Percentiles rank a stretch among this genome's conserved stretches.
Evolutionary conservation across 2,329 filamentous ascomycete species (phyloP).

Genomic region (Fusarium duplospermum): DNA sequence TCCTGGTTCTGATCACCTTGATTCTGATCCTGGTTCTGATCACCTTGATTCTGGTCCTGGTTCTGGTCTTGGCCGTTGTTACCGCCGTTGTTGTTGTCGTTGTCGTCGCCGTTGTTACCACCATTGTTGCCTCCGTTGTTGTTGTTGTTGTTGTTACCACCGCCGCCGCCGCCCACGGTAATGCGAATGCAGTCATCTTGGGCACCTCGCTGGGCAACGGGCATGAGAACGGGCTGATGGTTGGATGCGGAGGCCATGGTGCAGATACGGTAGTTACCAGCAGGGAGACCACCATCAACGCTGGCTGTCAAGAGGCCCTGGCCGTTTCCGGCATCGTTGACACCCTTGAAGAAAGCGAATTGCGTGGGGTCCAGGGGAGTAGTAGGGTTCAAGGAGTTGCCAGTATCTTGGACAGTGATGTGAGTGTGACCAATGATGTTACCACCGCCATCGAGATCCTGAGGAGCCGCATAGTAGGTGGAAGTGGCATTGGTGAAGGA

Average conservation of each 20-base stretch:
- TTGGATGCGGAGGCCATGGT: conserved; percentile 72
- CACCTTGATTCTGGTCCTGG: conserved; percentile 7
- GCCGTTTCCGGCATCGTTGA: conserved; percentile 70
- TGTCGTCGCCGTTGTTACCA: conserved; percentile 34
- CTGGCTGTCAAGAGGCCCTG: conserved; percentile 63
- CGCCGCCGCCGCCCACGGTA: conserved; percentile 55
- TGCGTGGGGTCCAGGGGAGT: conserved; percentile 63
- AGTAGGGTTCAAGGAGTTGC: conserved; percentile 61
- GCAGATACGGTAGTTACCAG: conserved; percentile 74
- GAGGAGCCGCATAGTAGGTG: conserved; percentile 72
- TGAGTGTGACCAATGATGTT: conserved; percentile 70
- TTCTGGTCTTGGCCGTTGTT: conserved; percentile 17
- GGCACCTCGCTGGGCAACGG: conserved; percentile 73
- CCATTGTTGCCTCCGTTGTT: conserved; percentile 21
- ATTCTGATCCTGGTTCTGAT: neutral
- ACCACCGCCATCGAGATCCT: conserved; percentile 61
- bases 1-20: too few species aligned
- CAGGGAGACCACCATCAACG: conserved; percentile 69
- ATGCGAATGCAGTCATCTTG: conserved; percentile 75
- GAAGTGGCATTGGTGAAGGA: conserved; percentile 69
- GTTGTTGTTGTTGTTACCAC: conserved; percentile 29
- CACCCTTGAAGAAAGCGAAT: conserved; percentile 75
- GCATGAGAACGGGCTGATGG: conserved; percentile 75
- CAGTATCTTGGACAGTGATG: conserved; percentile 68
- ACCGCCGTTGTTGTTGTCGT: conserved; percentile 21